Percentiles rank a stretch among this genome's conserved stretches.
Evolutionary conservation across 345 rosid species (phyloP).

Genomic region (Acer saccharum): DNA sequence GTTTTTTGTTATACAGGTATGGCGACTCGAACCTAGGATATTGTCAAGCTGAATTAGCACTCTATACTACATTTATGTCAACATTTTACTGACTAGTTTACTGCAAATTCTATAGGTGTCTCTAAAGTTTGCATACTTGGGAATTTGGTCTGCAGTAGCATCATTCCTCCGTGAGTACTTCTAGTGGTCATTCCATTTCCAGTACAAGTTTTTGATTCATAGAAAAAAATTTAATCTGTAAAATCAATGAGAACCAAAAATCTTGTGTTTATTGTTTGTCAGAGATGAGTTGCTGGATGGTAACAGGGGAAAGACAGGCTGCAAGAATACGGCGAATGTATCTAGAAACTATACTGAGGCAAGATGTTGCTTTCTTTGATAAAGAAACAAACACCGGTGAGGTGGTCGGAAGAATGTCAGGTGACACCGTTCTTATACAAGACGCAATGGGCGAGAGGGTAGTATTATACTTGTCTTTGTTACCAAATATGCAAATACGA

Average conservation of each 20-base stretch:
- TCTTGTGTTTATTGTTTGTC: slow-evolving; percentile 22
- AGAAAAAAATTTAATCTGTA: background rate
- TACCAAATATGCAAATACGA: no score
- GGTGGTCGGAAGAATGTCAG: slow-evolving; percentile 95
- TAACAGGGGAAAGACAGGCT: slow-evolving; percentile 89
- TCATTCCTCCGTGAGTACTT: slow-evolving; percentile 73
- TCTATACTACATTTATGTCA: background rate
- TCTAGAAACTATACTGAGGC: slow-evolving; percentile 75
- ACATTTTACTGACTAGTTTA: background rate
- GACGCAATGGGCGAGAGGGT: slow-evolving; percentile 99
- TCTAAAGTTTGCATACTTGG: slow-evolving; percentile 76
- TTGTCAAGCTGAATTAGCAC: background rate
- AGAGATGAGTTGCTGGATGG: slow-evolving; percentile 93
- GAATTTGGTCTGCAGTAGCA: slow-evolving; percentile 57
- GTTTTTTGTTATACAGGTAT: no score
- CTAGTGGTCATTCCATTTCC: background rate
- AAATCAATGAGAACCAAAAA: slow-evolving; percentile 5
- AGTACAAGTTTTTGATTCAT: slow-evolving; percentile 1
- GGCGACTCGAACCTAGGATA: no score
- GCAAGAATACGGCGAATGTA: slow-evolving; percentile 68
- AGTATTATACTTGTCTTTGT: slow-evolving; percentile 31
- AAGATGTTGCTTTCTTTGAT: slow-evolving; percentile 81
- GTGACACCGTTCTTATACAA: slow-evolving; percentile 90
- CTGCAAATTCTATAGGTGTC: slow-evolving; percentile 49
- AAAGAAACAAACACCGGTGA: slow-evolving; percentile 82